Percentiles rank a stretch among this genome's conserved stretches.
These are phyloP conservation scores for Annulohypoxylon moriforme DNA, from an alignment of 495 filamentous ascomycete species.

Conservation along the genomic window DNA sequence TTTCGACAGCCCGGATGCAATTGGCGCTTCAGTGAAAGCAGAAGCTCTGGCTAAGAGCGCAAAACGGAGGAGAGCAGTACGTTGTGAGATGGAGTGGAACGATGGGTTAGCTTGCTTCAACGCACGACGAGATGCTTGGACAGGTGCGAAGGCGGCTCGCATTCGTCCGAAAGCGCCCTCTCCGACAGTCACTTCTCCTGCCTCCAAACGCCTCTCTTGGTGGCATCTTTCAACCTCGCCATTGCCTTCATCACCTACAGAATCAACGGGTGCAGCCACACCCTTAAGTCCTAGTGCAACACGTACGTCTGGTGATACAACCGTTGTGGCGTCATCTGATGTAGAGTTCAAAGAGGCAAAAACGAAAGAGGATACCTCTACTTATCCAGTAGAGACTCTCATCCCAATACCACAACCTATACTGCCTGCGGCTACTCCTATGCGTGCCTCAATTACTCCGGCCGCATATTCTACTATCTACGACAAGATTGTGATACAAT, in stretches of 20 bases:
- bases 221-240: conserved; percentile 46
- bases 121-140: conserved; percentile 84
- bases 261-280: conserved; percentile 32
- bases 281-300: conserved; percentile 45
- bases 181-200: conserved; percentile 47
- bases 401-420: conserved; percentile 73
- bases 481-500: conserved; percentile 82
- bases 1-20: conserved; percentile 72
- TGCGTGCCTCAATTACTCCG: conserved; percentile 78
- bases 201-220: conserved; percentile 48
- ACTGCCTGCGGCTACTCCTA: conserved; percentile 72
- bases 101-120: conserved; percentile 80
- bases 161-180: conserved; percentile 53
- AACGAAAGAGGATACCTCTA: conserved; percentile 35
- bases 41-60: conserved; percentile 61
- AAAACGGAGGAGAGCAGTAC: conserved; percentile 68
- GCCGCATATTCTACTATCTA: conserved; percentile 84
- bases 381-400: conserved; percentile 59
- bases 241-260: conserved; percentile 39
- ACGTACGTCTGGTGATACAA: conserved; percentile 45
- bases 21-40: conserved; percentile 59
- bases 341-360: conserved; percentile 38
- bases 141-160: conserved; percentile 70
- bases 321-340: conserved; percentile 42
- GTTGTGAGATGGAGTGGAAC: conserved; percentile 87